These are phyloP conservation scores for Pythium scleroteichum DNA, from an alignment of 352 stramenopile genomes.

Conservation along the genomic window DNA sequence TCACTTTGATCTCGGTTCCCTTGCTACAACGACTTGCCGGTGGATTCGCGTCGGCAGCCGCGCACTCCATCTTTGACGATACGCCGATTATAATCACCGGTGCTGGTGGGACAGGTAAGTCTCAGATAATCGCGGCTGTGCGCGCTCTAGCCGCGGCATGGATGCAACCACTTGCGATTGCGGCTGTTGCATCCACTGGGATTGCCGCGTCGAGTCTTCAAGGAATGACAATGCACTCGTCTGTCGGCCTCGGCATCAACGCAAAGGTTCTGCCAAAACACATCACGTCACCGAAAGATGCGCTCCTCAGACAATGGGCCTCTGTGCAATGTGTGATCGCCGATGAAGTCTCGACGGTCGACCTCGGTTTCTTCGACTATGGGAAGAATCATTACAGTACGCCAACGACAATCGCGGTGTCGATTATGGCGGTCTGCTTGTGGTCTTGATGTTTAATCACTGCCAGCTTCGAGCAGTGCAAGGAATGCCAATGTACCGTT, in stretches of 20 bases:
- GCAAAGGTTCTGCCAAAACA: conserved; percentile 1
- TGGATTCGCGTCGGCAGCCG: no score
- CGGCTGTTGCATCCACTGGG: conserved; percentile 4
- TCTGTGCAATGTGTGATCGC: conserved; percentile 13
- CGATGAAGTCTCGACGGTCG: conserved; percentile 25
- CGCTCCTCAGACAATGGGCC: conserved; percentile 4
- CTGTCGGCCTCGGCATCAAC: conserved; percentile 13
- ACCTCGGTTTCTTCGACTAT: conserved; percentile 23
- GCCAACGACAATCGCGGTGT: conserved; percentile 13
- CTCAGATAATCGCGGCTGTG: conserved; percentile 13
- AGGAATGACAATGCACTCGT: conserved; percentile 25
- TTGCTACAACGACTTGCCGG: neutral
- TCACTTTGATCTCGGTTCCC: conserved; percentile 10
- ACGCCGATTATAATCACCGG: conserved; percentile 18
- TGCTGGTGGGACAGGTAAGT: conserved; percentile 20
- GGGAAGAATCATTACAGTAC: conserved; percentile 20
- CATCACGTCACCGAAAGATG: neutral
- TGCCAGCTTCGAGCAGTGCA: neutral
- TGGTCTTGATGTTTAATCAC: neutral
- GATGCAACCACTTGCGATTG: neutral
- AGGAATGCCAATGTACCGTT: neutral
- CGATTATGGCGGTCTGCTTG: neutral
- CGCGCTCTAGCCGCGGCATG: neutral
- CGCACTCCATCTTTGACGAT: conserved; percentile 9
- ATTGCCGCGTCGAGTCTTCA: conserved; percentile 21